phyloP scores from a whole-genome alignment of 495 filamentous ascomycete species.

The Penicillium verhagenii region DNA sequence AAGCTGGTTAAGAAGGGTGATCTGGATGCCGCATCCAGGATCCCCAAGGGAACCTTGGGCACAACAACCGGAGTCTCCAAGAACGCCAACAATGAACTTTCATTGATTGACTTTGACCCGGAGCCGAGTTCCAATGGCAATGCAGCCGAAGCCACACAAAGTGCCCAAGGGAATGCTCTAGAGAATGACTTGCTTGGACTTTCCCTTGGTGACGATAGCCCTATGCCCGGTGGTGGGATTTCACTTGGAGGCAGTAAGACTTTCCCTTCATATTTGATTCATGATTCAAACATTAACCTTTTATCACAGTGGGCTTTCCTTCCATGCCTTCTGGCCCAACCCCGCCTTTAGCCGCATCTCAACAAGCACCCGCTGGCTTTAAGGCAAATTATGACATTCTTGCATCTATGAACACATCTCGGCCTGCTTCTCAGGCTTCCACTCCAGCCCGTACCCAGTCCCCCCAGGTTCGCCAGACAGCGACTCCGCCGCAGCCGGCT shows the following conservation, averaged over 20 bases:
- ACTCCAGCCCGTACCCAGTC: constrained; percentile 39
- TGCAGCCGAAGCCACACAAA: constrained; percentile 28
- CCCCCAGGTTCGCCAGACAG: constrained; percentile 36
- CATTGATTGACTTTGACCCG: constrained; percentile 85
- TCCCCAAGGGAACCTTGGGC: constrained; percentile 79
- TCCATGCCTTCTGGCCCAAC: constrained; percentile 21
- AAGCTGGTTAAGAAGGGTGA: constrained; percentile 93
- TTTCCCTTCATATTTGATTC: constrained; percentile 40
- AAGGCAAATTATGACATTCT: constrained; percentile 64
- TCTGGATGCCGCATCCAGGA: constrained; percentile 78
- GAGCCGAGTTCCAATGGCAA: constrained; percentile 54
- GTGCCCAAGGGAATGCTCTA: constrained; percentile 40
- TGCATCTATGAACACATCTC: constrained; percentile 46
- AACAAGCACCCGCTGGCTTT: constrained; percentile 36
- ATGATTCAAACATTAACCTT: constrained; percentile 21
- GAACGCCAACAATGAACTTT: constrained; percentile 80
- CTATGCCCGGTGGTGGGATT: constrained; percentile 76
- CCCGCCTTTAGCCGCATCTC: constrained; percentile 30
- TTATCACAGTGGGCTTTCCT: constrained; percentile 20
- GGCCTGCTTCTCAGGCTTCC: constrained; percentile 47
- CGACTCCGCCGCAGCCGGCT: constrained; percentile 37
- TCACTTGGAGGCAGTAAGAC: constrained; percentile 74
- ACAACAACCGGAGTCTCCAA: constrained; percentile 68
- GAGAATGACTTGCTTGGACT: constrained; percentile 70
- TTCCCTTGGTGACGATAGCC: constrained; percentile 61